phyloP scores from a whole-genome alignment of 495 filamentous ascomycete species.

The Lichenothelia convexa region DNA sequence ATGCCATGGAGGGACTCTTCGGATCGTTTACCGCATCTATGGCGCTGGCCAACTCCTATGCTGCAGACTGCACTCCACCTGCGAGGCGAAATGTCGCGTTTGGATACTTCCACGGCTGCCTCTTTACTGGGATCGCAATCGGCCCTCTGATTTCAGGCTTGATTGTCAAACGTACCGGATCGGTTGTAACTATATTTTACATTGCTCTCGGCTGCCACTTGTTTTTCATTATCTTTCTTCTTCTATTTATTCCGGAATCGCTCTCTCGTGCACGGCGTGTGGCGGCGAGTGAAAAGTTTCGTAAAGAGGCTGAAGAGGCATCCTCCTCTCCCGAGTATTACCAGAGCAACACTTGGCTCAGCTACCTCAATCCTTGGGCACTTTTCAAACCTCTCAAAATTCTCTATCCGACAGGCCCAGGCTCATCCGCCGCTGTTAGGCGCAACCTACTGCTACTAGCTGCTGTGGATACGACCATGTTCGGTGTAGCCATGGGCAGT shows the following conservation, averaged over 20 bases:
- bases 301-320: slow-evolving; percentile 7
- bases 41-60: slow-evolving; percentile 69
- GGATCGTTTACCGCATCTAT: slow-evolving; percentile 74
- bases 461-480: slow-evolving; percentile 56
- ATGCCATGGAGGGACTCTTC: slow-evolving; percentile 58
- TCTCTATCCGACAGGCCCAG: slow-evolving; percentile 49
- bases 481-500: slow-evolving; percentile 67
- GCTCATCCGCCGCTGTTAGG: slow-evolving; percentile 41
- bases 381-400: slow-evolving; percentile 59
- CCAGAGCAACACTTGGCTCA: too few relatives aligned
- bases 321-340: slow-evolving; percentile 15
- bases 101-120: slow-evolving; percentile 68
- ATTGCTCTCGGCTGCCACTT: slow-evolving; percentile 49
- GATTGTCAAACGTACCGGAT: slow-evolving; percentile 50
- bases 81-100: slow-evolving; percentile 68
- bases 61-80: slow-evolving; percentile 68
- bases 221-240: slow-evolving; percentile 48
- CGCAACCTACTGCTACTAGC: slow-evolving; percentile 66
- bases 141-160: slow-evolving; percentile 67
- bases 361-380: slow-evolving; percentile 32
- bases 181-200: slow-evolving; percentile 60
- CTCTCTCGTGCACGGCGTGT: slow-evolving; percentile 48
- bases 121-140: slow-evolving; percentile 71
- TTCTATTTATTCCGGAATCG: slow-evolving; percentile 64
- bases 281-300: slow-evolving; percentile 46